phyloP scores from a whole-genome alignment of 139 green algal genomes.

The Micractinium conductrix region DNA sequence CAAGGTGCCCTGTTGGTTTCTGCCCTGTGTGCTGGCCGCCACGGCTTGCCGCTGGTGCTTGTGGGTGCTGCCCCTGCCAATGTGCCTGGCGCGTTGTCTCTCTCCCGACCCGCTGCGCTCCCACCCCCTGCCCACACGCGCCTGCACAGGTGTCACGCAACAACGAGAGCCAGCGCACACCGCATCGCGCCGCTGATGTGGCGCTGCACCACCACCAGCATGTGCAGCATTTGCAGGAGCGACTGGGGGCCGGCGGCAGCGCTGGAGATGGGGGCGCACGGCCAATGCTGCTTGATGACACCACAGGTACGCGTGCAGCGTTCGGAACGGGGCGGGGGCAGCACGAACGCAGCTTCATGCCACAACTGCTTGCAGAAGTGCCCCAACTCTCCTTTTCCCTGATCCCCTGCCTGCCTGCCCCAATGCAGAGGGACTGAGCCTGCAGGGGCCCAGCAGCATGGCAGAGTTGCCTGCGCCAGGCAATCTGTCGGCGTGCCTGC shows the following conservation, averaged over 20 bases:
- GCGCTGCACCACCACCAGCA: conserved; percentile 6
- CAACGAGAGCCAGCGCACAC: conserved; percentile 14
- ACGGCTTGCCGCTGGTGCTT: background rate
- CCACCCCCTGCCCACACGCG: too few species aligned
- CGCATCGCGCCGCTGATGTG: background rate
- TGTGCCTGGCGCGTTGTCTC: background rate
- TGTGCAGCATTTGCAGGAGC: background rate
- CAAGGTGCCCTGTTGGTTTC: conserved; percentile 4
- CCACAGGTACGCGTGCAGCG: background rate
- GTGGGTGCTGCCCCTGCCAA: background rate
- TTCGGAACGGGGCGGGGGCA: too few species aligned
- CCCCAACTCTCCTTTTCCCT: background rate
- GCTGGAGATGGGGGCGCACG: background rate
- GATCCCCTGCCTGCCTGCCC: background rate
- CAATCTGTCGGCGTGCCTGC: too few species aligned
- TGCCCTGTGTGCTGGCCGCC: too few species aligned
- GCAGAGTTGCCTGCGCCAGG: too few species aligned
- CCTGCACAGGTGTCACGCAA: conserved; percentile 1
- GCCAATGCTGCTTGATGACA: background rate
- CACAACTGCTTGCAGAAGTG: too few species aligned
- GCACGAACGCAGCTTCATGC: background rate
- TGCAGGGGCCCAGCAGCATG: background rate
- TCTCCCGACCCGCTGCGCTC: too few species aligned
- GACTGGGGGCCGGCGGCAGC: background rate
- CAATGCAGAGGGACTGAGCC: background rate